phyloP scores from a whole-genome alignment of 805 yeast species.

The Nakazawaea wickerhamii region DNA sequence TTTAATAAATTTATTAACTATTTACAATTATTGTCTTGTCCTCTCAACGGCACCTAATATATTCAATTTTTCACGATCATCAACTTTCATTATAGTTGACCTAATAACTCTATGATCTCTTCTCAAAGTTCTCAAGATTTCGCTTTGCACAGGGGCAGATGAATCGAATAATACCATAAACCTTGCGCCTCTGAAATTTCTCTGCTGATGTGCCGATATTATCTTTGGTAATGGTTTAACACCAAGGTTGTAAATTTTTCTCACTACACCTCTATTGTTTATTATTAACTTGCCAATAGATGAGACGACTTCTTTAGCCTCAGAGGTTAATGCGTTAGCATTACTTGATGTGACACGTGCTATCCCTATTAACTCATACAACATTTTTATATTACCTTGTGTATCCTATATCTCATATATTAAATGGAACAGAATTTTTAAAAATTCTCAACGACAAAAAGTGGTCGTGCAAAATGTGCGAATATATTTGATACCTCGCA shows the following conservation, averaged over 20 bases:
- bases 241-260: constrained; percentile 78
- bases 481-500: no score
- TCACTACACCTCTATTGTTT: constrained; percentile 89
- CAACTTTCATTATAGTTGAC: constrained; percentile 63
- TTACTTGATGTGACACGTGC: constrained; percentile 70
- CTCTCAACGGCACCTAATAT: constrained; percentile 55
- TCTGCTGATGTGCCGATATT: constrained; percentile 78
- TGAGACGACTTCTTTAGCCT: constrained; percentile 46
- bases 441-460: no score
- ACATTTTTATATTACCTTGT: constrained; percentile 46
- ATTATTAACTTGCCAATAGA: constrained; percentile 81
- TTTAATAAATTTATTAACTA: no score
- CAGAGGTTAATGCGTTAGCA: constrained; percentile 35
- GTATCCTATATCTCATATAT: no score
- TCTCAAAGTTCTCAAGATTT: constrained; percentile 71
- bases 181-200: constrained; percentile 86
- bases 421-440: no score
- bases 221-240: constrained; percentile 73
- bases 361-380: constrained; percentile 85
- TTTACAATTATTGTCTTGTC: constrained; percentile 19
- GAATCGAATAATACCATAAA: constrained; percentile 85
- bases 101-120: constrained; percentile 90
- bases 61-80: constrained; percentile 45
- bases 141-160: constrained; percentile 80
- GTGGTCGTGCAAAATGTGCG: no score